These are phyloP conservation scores for Bimuria novae-zelandiae DNA, from an alignment of 2,329 filamentous ascomycete genomes.

Conservation along the genomic window DNA sequence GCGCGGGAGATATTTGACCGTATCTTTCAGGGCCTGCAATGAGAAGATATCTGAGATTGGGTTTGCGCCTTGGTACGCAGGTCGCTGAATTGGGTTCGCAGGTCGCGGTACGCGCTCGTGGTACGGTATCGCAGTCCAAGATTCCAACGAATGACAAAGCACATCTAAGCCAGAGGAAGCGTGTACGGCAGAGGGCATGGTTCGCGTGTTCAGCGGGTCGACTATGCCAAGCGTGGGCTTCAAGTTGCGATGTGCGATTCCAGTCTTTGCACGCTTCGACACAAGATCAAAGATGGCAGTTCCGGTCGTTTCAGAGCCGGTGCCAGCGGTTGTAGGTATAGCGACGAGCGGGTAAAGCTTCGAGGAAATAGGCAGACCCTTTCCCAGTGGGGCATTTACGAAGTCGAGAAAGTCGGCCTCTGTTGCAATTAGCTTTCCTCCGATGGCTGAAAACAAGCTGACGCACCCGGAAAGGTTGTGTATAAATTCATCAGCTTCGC, in stretches of 20 bases:
- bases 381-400: constrained; percentile 91
- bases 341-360: constrained; percentile 77
- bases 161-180: constrained; percentile 92
- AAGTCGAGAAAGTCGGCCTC: constrained; percentile 96
- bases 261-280: constrained; percentile 88
- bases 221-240: constrained; percentile 93
- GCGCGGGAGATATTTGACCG: constrained; percentile 89
- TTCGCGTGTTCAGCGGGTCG: constrained; percentile 85
- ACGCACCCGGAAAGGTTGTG: constrained; percentile 70
- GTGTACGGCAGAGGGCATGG: constrained; percentile 94
- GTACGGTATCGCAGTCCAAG: constrained; percentile 97
- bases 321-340: constrained; percentile 83
- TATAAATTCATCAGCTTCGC: constrained; percentile 99
- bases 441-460: not conserved
- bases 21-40: constrained; percentile 78
- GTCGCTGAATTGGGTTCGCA: constrained; percentile 84
- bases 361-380: constrained; percentile 74
- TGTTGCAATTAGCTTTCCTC: constrained; percentile 11
- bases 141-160: constrained; percentile 92
- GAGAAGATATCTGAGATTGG: constrained; percentile 98
- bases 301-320: constrained; percentile 91
- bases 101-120: constrained; percentile 83
- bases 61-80: constrained; percentile 96
- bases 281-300: constrained; percentile 98
- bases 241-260: constrained; percentile 90